phyloP scores from a whole-genome alignment of 257 asterid species.

The Coffea eugenioides region DNA sequence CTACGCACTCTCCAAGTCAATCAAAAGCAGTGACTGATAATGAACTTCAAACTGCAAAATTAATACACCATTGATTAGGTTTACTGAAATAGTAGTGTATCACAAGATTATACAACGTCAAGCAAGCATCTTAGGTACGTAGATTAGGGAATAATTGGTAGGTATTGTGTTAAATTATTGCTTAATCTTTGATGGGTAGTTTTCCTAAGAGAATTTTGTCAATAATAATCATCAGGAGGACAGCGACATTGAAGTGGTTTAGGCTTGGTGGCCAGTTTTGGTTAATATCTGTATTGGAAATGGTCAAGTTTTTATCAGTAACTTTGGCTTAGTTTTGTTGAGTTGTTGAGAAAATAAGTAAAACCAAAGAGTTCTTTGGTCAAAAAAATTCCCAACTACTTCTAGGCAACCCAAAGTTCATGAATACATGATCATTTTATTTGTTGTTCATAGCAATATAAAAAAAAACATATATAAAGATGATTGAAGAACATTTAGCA shows the following conservation, averaged over 20 bases:
- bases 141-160: constrained; percentile 24
- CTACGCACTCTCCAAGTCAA: constrained; percentile 28
- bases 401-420: constrained; percentile 13
- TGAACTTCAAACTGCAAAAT: constrained; percentile 19
- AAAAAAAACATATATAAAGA: neutral
- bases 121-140: constrained; percentile 29
- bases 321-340: constrained; percentile 10
- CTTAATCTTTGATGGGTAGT: constrained; percentile 2
- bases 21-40: constrained; percentile 18
- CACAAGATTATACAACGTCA: constrained; percentile 19
- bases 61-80: constrained; percentile 12
- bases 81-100: constrained; percentile 8
- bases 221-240: constrained; percentile 2
- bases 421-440: constrained; percentile 5
- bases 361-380: constrained; percentile 1
- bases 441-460: neutral
- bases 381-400: constrained; percentile 24
- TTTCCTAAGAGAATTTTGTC: neutral
- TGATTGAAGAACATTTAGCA: neutral
- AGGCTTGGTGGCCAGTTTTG: neutral
- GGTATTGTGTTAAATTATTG: constrained; percentile 24
- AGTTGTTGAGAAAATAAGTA: constrained; percentile 36
- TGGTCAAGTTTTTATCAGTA: constrained; percentile 8
- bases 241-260: neutral
- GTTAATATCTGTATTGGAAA: neutral